phyloP scores from a whole-genome alignment of 805 yeast genomes.

The Yamadazyma phyllophila region DNA sequence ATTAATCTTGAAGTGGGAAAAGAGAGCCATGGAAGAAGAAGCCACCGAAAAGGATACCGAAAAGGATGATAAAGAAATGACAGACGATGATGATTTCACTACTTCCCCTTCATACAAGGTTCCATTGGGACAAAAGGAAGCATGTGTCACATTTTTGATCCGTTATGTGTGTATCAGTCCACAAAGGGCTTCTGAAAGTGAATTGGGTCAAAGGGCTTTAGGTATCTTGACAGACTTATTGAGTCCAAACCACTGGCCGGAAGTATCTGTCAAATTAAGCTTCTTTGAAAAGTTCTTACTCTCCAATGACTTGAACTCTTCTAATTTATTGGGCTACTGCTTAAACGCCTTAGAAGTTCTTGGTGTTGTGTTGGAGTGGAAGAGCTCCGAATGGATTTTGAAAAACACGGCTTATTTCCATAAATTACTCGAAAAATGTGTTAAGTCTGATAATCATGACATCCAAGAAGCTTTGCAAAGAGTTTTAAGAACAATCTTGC shows the following conservation, averaged over 20 bases:
- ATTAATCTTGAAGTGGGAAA: slow-evolving; percentile 83
- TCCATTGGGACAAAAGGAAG: slow-evolving; percentile 80
- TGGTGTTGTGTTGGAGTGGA: slow-evolving; percentile 77
- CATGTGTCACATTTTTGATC: slow-evolving; percentile 84
- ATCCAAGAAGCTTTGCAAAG: slow-evolving; percentile 81
- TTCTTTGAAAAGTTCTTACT: slow-evolving; percentile 87
- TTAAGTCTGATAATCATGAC: slow-evolving; percentile 80
- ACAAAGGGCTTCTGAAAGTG: slow-evolving; percentile 80
- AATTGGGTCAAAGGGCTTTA: slow-evolving; percentile 76
- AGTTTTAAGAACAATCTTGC: slow-evolving; percentile 65
- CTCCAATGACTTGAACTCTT: slow-evolving; percentile 69
- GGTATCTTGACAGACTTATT: slow-evolving; percentile 72
- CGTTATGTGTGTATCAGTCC: slow-evolving; percentile 85
- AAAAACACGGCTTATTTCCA: slow-evolving; percentile 68
- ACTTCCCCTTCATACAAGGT: slow-evolving; percentile 53
- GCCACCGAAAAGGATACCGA: slow-evolving; percentile 3
- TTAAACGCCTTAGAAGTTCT: slow-evolving; percentile 89
- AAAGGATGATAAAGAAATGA: slow-evolving; percentile 4
- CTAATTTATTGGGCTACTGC: slow-evolving; percentile 72
- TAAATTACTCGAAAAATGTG: slow-evolving; percentile 71
- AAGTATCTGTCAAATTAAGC: slow-evolving; percentile 78
- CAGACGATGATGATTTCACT: slow-evolving; percentile 35
- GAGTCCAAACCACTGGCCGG: slow-evolving; percentile 78
- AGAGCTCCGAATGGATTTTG: slow-evolving; percentile 73
- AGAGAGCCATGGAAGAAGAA: slow-evolving; percentile 31